Evolutionary conservation across 352 stramenopile genomes (phyloP), one percentile per base, ranked within the genome.

Genomic region (Pythium angustatum): DNA sequence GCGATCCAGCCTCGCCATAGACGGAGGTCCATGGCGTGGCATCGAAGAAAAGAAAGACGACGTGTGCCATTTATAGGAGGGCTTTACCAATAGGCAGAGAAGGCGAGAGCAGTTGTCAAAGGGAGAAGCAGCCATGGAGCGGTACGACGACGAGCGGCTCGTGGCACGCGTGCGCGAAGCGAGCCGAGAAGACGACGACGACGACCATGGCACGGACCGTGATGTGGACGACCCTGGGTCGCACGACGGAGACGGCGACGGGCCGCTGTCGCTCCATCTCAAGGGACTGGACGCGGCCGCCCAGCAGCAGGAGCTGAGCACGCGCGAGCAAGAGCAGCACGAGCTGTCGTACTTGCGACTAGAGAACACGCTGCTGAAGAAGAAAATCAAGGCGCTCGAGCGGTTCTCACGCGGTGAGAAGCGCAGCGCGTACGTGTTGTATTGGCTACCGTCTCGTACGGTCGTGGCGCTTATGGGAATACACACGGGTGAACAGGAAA

Each of bases 311-410:
- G n/a, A n/a, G 15, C 28, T 49, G 14, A 49, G 56, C 10, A 53
- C 28, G 3, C 43, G 65, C 10, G 64, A 67, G 21, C 55, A 68
- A 17, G 64, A 79, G 19, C 45, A 58, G 26, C 79, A 85, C 7
- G 81, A 91, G 27, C 45, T 92, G 5, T 50, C 62, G 31, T 57
- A 83, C 5, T 73, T 92, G 5, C 71, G 81, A 12, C 68, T 79
- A 19, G 85, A 94, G 56, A 94, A 94, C 56, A 60, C 71, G 3
- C 58, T 91, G 19, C 58, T 93, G 14, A 80, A 77, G 50, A 88
- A 88, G 45, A 90, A 91, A 66, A 50, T 93, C 22, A 87, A 87
- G 56, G 76, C 84, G 22, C 65, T 88, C 10, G 80, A 90, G 71
- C 81, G 74, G 44, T 60, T 62, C 4, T 65, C 52, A 1, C 76